Evolutionary conservation across 1,284 basidiomycete genomes (phyloP), one percentile per base, ranked within the genome.

Genomic region (Volvariella surrecta): DNA sequence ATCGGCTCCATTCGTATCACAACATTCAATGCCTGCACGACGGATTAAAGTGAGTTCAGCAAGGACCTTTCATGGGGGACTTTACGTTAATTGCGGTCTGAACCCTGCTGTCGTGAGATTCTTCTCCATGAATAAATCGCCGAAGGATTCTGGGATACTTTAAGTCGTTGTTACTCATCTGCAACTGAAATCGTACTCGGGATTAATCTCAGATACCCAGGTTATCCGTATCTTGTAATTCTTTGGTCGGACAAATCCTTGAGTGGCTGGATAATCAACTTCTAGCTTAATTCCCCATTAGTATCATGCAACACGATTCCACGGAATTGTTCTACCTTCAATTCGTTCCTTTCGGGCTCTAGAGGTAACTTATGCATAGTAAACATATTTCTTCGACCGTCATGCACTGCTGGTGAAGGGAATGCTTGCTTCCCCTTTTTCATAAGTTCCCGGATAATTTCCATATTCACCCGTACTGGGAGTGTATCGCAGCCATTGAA

Each of bases 361-460:
- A 87, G 78, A 0, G 74, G 70, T 6, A 87, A 63, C 45, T 71
- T 64, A 35, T 67, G 63, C 3, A 72, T 62, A 9, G 78, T 63
- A 54, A 85, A 88, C 48, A 89, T 57, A 49, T 88, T 89, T 58
- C 88, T 89, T 15, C 83, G 66, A 1, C 86, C 85, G 48, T 89
- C 85, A 47, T 88, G 88, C 1, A 74, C 83, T 8, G 71, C 77
- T 4, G 67, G 71, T 2, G 78, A 79, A 1, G 71, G 80, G 52
- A 85, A 87, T 13, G 84, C 62, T 10, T 71, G 58, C 0, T 79
- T 76, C 0, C 76, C 74, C 4, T 72, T 63, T 0, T 60, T 54
- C 55, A 88, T 85, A 3, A 88, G 58, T 8, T 64, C 64, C 4
- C 69, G 67, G 37, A 88, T 76, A 3, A 88, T 59, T 15, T 80